Evolutionary conservation across 2,329 filamentous ascomycete genomes (phyloP).

Genomic region (Monosporascus sp.): DNA sequence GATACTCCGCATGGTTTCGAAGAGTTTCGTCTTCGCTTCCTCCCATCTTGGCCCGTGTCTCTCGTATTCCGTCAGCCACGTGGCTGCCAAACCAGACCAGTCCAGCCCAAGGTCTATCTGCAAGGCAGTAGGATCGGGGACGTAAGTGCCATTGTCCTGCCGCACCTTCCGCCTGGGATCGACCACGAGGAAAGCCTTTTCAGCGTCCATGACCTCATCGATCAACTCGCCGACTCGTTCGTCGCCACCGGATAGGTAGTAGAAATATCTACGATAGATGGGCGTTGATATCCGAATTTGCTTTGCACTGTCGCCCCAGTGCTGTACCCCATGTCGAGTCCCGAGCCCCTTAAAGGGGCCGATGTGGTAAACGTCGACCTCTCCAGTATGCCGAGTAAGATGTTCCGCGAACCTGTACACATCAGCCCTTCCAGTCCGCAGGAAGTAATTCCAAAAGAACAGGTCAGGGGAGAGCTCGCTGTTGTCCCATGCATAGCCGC

Average conservation of each 20-base stretch:
- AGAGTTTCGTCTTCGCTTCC: slow-evolving; percentile 46
- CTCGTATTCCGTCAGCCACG: slow-evolving; percentile 58
- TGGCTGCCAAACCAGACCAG: slow-evolving; percentile 51
- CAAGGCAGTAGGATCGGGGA: slow-evolving; percentile 37
- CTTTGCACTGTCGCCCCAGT: slow-evolving; percentile 56
- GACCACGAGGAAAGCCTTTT: slow-evolving; percentile 46
- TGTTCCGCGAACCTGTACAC: slow-evolving; percentile 56
- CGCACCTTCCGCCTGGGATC: slow-evolving; percentile 57
- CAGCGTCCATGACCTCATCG: slow-evolving; percentile 45
- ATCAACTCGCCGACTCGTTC: slow-evolving; percentile 53
- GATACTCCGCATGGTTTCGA: slow-evolving; percentile 44
- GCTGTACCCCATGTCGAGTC: slow-evolving; percentile 58
- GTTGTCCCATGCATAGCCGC: slow-evolving; percentile 62
- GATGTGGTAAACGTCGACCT: slow-evolving; percentile 58
- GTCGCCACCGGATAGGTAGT: slow-evolving; percentile 51
- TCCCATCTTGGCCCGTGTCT: slow-evolving; percentile 48
- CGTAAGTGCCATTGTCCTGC: slow-evolving; percentile 37
- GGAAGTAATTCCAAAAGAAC: slow-evolving; percentile 59
- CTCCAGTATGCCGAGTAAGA: slow-evolving; percentile 52
- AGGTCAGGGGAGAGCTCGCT: slow-evolving; percentile 58
- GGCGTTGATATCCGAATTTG: slow-evolving; percentile 56
- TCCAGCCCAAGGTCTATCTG: slow-evolving; percentile 54
- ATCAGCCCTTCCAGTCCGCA: slow-evolving; percentile 52
- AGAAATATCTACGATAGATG: slow-evolving; percentile 53
- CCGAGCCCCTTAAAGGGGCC: slow-evolving; percentile 55